A percentile compares a stretch with the other conserved stretches of the same genome.
phyloP scores from a whole-genome alignment of 768 basidiomycete genomes.

The Phaeolepiota aurea region DNA sequence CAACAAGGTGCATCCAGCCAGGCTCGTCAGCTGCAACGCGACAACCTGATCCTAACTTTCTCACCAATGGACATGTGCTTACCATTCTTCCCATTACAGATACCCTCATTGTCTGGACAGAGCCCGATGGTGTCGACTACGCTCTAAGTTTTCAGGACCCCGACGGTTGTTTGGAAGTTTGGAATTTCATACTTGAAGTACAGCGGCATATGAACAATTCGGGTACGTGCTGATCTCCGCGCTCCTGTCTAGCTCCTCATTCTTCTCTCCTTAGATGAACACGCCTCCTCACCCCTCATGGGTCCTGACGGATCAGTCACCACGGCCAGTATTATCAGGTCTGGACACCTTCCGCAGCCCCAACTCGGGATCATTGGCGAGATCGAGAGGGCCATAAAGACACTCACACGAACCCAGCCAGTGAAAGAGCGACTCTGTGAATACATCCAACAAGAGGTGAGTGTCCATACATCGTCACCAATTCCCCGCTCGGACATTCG shows the following conservation, averaged over 20 bases:
- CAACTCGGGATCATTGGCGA: slow-evolving; percentile 70
- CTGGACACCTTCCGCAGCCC: slow-evolving; percentile 70
- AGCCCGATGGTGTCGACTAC: slow-evolving; percentile 89
- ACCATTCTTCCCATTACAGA: slow-evolving; percentile 37
- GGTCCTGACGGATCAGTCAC: slow-evolving; percentile 52
- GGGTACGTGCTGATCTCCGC: slow-evolving; percentile 32
- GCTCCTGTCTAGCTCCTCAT: neutral
- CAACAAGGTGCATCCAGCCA: slow-evolving; percentile 65
- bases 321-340: slow-evolving; percentile 56
- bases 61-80: neutral
- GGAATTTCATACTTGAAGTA: slow-evolving; percentile 93
- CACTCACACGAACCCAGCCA: slow-evolving; percentile 59
- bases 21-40: slow-evolving; percentile 7
- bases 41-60: slow-evolving; percentile 2
- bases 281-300: slow-evolving; percentile 51
- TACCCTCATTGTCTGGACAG: slow-evolving; percentile 98
- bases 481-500: slow-evolving; percentile 6
- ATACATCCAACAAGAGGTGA: slow-evolving; percentile 78
- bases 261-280: slow-evolving; percentile 36
- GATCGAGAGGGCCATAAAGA: slow-evolving; percentile 72
- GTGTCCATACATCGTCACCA: slow-evolving; percentile 15
- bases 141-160: slow-evolving; percentile 96
- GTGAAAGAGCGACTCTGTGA: slow-evolving; percentile 85
- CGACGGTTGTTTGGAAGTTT: slow-evolving; percentile 92
- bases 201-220: slow-evolving; percentile 70